A percentile compares a stretch with the other conserved stretches of the same genome.
phyloP scores from a whole-genome alignment of 495 filamentous ascomycete genomes.

The Trichoderma erinaceum region DNA sequence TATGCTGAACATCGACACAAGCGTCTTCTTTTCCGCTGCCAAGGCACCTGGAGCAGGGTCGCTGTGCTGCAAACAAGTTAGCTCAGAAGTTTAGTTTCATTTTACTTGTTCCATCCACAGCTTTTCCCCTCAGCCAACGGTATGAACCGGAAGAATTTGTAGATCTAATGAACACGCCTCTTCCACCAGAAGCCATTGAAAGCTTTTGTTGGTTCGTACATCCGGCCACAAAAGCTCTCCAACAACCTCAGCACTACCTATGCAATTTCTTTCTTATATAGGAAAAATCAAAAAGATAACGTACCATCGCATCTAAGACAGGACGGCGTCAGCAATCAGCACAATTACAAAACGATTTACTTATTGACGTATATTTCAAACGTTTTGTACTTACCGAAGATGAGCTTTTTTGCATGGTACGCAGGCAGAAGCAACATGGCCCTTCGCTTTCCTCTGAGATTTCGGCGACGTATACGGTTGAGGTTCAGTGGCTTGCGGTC shows the following conservation, averaged over 20 bases:
- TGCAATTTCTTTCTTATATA: not conserved
- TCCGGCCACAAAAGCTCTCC: not conserved
- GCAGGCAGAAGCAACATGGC: constrained; percentile 93
- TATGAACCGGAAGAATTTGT: not conserved
- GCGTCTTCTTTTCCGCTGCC: constrained; percentile 66
- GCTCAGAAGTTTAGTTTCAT: not conserved
- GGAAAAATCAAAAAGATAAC: constrained; percentile 22
- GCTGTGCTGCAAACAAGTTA: constrained; percentile 40
- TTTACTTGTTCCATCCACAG: not conserved
- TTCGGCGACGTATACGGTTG: constrained; percentile 47
- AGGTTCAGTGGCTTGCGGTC: constrained; percentile 30
- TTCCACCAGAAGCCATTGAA: not conserved
- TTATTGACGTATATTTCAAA: not conserved
- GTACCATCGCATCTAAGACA: constrained; percentile 45
- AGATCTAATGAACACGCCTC: not conserved
- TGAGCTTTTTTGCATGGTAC: constrained; percentile 97
- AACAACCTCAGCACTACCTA: not conserved
- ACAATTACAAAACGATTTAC: constrained; percentile 21
- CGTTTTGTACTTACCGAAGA: constrained; percentile 47
- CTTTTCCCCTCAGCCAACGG: not conserved
- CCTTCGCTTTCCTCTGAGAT: constrained; percentile 78
- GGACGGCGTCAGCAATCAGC: constrained; percentile 18
- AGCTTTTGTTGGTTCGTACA: not conserved
- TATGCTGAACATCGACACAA: constrained; percentile 94
- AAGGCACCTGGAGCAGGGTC: constrained; percentile 57